Conservation (phyloP, 139 green algal genomes). For the Tetratostichococcus sp. region DNA sequence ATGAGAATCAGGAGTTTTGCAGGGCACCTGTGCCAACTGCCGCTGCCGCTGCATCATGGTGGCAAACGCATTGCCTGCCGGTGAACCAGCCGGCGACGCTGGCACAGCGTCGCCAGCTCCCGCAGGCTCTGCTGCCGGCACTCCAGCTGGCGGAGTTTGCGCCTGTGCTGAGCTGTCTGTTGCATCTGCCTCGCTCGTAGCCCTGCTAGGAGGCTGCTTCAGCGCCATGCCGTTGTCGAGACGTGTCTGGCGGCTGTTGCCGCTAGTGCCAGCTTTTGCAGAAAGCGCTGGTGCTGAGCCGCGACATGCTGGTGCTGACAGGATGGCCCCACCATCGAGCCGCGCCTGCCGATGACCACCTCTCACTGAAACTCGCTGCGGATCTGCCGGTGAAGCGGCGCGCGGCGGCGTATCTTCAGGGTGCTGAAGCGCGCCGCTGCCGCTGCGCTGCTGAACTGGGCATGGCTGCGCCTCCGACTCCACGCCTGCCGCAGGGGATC, state of each 20-base stretch:
- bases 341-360: neutral
- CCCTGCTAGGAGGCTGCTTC: neutral
- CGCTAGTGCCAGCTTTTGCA: neutral
- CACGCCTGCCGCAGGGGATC: too few species aligned
- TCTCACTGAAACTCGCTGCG: neutral
- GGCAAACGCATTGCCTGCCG: slow-evolving; percentile 4
- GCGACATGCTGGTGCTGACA: too few species aligned
- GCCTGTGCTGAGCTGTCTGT: neutral
- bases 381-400: neutral
- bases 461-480: too few species aligned
- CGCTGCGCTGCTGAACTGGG: neutral
- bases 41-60: slow-evolving; percentile 11
- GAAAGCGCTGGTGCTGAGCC: too few species aligned
- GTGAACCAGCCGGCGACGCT: neutral
- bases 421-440: too few species aligned
- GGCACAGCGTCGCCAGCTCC: neutral
- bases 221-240: too few species aligned
- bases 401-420: too few species aligned
- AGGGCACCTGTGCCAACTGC: slow-evolving; percentile 1
- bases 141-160: neutral
- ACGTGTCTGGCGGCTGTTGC: too few species aligned
- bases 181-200: neutral
- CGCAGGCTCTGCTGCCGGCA: neutral
- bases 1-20: too few species aligned
- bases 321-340: neutral